phyloP scores from a whole-genome alignment of 257 asterid species.

The Striga asiatica region DNA sequence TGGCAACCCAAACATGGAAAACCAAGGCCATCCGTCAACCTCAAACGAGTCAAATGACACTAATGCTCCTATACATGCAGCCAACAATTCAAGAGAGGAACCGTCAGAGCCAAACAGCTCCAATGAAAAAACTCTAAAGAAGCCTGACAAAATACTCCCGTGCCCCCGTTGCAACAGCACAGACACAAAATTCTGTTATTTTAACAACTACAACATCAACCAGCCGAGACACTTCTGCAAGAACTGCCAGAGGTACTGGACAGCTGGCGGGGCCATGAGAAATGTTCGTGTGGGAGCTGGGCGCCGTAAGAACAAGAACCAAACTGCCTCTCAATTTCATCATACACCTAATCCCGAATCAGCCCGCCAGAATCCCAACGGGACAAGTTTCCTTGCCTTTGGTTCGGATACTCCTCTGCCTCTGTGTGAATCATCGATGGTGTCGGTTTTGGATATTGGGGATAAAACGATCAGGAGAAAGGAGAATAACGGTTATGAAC shows the following conservation, averaged over 20 bases:
- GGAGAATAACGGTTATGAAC: slow-evolving; percentile 30
- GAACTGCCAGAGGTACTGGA: slow-evolving; percentile 95
- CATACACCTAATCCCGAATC: slow-evolving; percentile 55
- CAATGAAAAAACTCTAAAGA: neutral
- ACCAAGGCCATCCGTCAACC: neutral
- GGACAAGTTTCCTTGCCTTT: slow-evolving; percentile 63
- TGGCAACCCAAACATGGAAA: neutral
- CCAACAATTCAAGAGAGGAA: neutral
- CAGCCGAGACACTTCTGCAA: slow-evolving; percentile 95
- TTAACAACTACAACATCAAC: slow-evolving; percentile 71
- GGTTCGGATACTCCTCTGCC: slow-evolving; percentile 28
- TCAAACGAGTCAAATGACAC: neutral
- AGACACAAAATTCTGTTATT: slow-evolving; percentile 92
- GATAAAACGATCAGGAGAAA: slow-evolving; percentile 27
- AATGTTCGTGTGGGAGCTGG: slow-evolving; percentile 92
- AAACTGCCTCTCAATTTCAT: slow-evolving; percentile 32
- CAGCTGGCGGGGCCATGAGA: slow-evolving; percentile 95
- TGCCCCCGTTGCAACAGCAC: slow-evolving; percentile 92
- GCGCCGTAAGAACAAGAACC: slow-evolving; percentile 67
- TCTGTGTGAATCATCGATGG: slow-evolving; percentile 40
- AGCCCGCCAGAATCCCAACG: slow-evolving; percentile 44
- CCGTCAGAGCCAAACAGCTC: neutral
- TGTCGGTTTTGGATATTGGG: slow-evolving; percentile 33
- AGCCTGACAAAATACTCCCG: slow-evolving; percentile 20
- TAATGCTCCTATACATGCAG: neutral